Evolutionary conservation across 306 rosid genomes (phyloP).

Genomic region (Vachellia collinsii): DNA sequence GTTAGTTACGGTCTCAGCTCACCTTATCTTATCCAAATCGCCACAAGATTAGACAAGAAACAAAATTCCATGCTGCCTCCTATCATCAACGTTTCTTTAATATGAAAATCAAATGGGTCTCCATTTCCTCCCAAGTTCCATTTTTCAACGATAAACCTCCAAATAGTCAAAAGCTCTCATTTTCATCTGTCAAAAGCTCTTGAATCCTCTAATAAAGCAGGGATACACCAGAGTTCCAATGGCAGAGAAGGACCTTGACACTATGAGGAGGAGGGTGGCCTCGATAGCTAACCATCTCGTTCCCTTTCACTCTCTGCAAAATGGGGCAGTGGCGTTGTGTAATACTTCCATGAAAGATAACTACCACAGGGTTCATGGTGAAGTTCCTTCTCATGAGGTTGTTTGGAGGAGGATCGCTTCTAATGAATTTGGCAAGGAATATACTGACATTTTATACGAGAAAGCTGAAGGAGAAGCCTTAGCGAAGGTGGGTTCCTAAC

Average conservation of each 20-base stretch:
- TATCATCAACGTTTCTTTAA: neutral
- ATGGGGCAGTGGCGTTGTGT: constrained; percentile 34
- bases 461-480: constrained; percentile 82
- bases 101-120: neutral
- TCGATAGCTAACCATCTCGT: constrained; percentile 61
- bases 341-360: constrained; percentile 53
- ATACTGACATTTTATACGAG: constrained; percentile 77
- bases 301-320: constrained; percentile 28
- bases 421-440: constrained; percentile 57
- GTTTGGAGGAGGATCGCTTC: constrained; percentile 54
- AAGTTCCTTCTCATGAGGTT: constrained; percentile 59
- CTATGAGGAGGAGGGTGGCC: constrained; percentile 59
- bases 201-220: neutral
- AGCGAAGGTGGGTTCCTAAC: constrained; percentile 60
- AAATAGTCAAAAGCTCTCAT: neutral
- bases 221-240: constrained; percentile 8
- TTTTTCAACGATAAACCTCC: neutral
- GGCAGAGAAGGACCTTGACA: constrained; percentile 50
- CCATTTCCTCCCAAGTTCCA: neutral
- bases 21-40: constrained; percentile 30
- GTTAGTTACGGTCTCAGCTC: neutral
- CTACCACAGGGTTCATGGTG: constrained; percentile 71
- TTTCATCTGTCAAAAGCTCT: neutral
- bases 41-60: neutral
- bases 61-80: neutral